Evolutionary conservation across 768 basidiomycete genomes (phyloP), one percentile per base, ranked within the genome.

Genomic region (Mycena filopes): DNA sequence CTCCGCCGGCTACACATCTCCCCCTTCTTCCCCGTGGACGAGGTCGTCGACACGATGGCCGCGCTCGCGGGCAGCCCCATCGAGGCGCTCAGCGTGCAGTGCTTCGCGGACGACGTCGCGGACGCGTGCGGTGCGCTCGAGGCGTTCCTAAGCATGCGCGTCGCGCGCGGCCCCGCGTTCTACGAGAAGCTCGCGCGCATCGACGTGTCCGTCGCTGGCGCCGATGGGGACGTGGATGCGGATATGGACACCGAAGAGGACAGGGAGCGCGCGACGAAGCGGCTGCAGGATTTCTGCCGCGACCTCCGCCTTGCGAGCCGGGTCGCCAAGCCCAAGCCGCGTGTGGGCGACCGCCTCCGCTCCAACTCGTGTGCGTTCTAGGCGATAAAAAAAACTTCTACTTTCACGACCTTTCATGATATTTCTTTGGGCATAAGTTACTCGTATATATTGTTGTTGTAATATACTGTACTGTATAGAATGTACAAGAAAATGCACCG

Each of bases 71-170:
- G 82, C 4, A 86, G 85, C 0, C 89, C 88, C 25, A 85, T 90
- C 55, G 86, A 89, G 71, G 79, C 78, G 18, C 77, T 89, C 20
- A 84, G 84, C 10, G 78, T 89, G 55, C 83, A 86, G 65, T 88
- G 87, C 76, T 87, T 84, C 74, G 84, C 84, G 60, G 87, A 88
- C 66, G 88, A 89, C 69, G 83, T 88, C 12, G 82, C 84, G n/a
- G 89, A 90, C 65, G 80, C 86, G 29, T 89, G 88, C 71, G 70
- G 78, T 5, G 85, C 85, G 2, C 77, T 90, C 23, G 83, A 85
- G 64, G 83, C 84, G 43, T 88, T 90, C 76, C 79, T 90, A 51
- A 80, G 76, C 51, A 66, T 86, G 38, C 84, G 86, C 43, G 81
- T 83, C 20, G 82, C 84, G 66, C 82, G 83, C 31, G 83, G 81